Evolutionary conservation across 2,329 filamentous ascomycete genomes (phyloP).

Genomic region (Cladophialophora exuberans): DNA sequence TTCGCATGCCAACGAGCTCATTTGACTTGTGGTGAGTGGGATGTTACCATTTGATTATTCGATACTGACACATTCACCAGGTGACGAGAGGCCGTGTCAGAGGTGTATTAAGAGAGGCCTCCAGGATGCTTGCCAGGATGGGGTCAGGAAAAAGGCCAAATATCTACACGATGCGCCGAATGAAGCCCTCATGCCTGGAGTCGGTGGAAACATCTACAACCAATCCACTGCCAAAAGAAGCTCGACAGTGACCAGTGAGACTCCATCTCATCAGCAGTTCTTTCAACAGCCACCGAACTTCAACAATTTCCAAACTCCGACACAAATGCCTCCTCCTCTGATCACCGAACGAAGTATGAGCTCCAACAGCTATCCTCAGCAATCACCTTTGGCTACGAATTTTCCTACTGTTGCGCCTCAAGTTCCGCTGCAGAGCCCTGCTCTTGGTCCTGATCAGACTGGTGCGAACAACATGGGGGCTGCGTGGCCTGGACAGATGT

Average conservation of each 20-base stretch:
- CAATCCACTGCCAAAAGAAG: conserved; percentile 46
- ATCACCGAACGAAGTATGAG: conserved; percentile 50
- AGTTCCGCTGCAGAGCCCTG: conserved; percentile 41
- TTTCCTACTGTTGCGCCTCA: conserved; percentile 59
- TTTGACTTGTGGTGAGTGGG: conserved; percentile 90
- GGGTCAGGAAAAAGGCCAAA: conserved; percentile 97
- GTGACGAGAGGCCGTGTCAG: conserved; percentile 91
- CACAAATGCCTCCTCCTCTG: conserved; percentile 46
- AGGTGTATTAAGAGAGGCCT: conserved; percentile 92
- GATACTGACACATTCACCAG: conserved; percentile 54
- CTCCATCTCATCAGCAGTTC: conserved; percentile 43
- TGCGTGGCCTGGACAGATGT: conserved; percentile 62
- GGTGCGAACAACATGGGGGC: conserved; percentile 36
- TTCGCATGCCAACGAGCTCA: conserved; percentile 97
- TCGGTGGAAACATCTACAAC: conserved; percentile 67
- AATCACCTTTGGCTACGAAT: conserved; percentile 73
- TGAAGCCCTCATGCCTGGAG: conserved; percentile 84
- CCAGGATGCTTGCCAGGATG: conserved; percentile 90
- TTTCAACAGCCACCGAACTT: conserved; percentile 40
- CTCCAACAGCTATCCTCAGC: conserved; percentile 63
- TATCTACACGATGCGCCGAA: conserved; percentile 96
- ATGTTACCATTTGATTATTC: conserved; percentile 16
- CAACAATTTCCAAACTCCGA: conserved; percentile 46
- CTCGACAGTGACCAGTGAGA: conserved; percentile 35
- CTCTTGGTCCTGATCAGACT: conserved; percentile 44